Percentiles rank a stretch among this genome's conserved stretches.
These are phyloP conservation scores for Plasmodium gallinaceum DNA, from an alignment of 169 alveolate genomes.

Conservation along the genomic window DNA sequence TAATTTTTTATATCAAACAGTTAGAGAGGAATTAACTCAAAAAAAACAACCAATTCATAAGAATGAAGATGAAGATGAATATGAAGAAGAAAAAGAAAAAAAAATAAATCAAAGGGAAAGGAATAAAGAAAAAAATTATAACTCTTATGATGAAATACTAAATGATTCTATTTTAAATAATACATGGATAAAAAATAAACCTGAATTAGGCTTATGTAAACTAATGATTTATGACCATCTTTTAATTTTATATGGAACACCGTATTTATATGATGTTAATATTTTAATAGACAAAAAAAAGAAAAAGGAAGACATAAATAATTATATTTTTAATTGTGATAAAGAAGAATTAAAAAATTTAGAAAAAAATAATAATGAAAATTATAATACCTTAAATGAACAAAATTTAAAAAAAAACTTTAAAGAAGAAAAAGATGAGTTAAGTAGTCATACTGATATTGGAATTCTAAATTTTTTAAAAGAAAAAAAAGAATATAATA, in stretches of 20 bases:
- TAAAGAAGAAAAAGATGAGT: background rate
- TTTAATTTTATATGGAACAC: constrained; percentile 43
- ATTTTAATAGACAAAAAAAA: background rate
- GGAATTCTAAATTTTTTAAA: constrained; percentile 44
- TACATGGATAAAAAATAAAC: constrained; percentile 61
- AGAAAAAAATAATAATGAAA: background rate
- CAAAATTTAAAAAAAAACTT: background rate
- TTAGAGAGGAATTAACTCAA: background rate
- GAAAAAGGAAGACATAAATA: background rate
- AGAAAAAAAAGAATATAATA: constrained; percentile 37
- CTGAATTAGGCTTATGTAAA: constrained; percentile 63
- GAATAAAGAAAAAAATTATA: background rate
- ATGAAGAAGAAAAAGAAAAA: background rate
- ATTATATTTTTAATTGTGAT: background rate
- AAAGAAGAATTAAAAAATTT: background rate
- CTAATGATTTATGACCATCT: constrained; percentile 59
- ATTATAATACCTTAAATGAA: background rate
- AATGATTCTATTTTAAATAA: constrained; percentile 54
- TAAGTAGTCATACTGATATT: background rate
- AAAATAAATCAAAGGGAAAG: background rate
- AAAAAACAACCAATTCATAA: background rate
- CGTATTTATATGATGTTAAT: constrained; percentile 39
- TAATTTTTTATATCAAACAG: background rate
- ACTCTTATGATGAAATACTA: constrained; percentile 16
- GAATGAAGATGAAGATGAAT: background rate